Percentiles rank a stretch among this genome's conserved stretches.
Conservation (phyloP, 2,329 filamentous ascomycete genomes). For the Pseudocercospora cruenta region DNA sequence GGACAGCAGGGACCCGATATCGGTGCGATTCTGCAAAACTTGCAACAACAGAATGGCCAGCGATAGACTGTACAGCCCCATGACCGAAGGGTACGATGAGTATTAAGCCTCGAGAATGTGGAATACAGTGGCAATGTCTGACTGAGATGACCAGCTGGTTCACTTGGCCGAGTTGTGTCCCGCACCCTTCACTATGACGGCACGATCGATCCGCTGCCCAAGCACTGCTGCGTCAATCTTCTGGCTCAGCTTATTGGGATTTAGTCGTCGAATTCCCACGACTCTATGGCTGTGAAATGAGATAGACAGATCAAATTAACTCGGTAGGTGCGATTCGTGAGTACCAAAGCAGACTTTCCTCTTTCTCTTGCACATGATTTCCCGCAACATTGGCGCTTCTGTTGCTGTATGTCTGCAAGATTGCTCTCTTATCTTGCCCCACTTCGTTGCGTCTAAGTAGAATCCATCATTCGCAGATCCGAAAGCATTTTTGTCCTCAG, state of each 20-base stretch:
- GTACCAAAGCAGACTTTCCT: not conserved
- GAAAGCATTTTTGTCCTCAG: not conserved
- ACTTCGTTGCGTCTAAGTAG: not conserved
- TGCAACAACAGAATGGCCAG: conserved; percentile 7
- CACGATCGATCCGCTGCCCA: not conserved
- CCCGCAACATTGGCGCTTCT: not conserved
- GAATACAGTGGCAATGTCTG: not conserved
- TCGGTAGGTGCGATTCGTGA: not conserved
- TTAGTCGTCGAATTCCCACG: not conserved
- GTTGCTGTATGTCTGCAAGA: not conserved
- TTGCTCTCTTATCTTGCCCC: not conserved
- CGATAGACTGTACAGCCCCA: not conserved
- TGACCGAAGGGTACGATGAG: not conserved
- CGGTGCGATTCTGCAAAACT: conserved; percentile 11
- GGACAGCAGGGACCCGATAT: conserved; percentile 12
- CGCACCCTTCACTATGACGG: not conserved
- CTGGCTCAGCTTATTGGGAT: not conserved
- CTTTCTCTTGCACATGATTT: not conserved
- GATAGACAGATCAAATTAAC: not conserved
- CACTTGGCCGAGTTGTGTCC: not conserved
- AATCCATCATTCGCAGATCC: not conserved
- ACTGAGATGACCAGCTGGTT: not conserved
- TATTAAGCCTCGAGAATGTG: not conserved
- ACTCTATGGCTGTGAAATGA: not conserved
- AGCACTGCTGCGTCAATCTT: not conserved